Evolutionary conservation across 306 rosid species (phyloP).

Genomic region (Arachis hypogaea): DNA sequence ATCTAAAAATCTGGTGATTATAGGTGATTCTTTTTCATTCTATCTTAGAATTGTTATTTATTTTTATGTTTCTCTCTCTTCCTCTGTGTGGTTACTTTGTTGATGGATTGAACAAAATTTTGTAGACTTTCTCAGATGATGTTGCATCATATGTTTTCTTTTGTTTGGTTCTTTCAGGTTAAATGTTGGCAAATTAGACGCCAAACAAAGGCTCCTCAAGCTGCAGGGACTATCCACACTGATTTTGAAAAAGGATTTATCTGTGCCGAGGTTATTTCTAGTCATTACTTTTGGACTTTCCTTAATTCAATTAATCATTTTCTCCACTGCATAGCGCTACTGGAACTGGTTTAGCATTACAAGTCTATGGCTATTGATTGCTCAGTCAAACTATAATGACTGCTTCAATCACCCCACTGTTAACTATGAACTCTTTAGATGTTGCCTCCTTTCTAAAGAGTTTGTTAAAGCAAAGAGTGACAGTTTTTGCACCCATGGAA

Average conservation of each 20-base stretch:
- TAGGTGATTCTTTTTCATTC: background rate
- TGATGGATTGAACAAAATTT: background rate
- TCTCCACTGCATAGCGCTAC: conserved; percentile 16
- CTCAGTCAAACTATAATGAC: conserved; percentile 3
- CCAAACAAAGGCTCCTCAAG: conserved; percentile 96
- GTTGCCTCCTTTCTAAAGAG: background rate
- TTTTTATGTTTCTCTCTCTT: background rate
- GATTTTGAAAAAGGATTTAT: conserved; percentile 97
- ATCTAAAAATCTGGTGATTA: background rate
- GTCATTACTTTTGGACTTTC: conserved; percentile 31
- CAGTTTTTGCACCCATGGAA: background rate
- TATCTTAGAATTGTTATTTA: background rate
- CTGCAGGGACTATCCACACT: conserved; percentile 97
- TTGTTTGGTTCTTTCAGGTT: conserved; percentile 61
- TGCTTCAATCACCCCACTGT: conserved; percentile 12
- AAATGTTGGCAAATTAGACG: conserved; percentile 99
- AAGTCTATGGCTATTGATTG: background rate
- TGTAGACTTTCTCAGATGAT: background rate
- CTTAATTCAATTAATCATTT: conserved; percentile 3
- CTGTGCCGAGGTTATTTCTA: conserved; percentile 85
- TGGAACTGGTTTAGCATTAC: conserved; percentile 1
- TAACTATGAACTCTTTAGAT: background rate
- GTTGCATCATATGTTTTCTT: background rate
- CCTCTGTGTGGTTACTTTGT: background rate
- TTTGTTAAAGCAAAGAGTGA: background rate